These are phyloP conservation scores for Alternaria ventricosa DNA, from an alignment of 2,329 filamentous ascomycete genomes.

Conservation along the genomic window DNA sequence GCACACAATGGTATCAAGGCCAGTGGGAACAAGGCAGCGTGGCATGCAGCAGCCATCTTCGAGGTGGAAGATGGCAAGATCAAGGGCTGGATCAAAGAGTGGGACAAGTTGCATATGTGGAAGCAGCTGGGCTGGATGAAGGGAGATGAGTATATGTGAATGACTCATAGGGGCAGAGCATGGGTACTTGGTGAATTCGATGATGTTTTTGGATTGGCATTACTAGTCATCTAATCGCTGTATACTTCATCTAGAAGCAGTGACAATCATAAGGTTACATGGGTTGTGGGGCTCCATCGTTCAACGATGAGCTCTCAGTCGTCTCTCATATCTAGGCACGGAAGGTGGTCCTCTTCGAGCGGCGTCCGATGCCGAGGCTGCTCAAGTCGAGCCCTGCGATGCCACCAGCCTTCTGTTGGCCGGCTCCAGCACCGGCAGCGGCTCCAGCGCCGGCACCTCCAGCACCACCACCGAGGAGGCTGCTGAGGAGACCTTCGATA, in stretches of 20 bases:
- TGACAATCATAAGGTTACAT: not conserved
- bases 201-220: not conserved
- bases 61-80: slow-evolving; percentile 47
- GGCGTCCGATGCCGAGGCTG: slow-evolving; percentile 9
- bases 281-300: not conserved
- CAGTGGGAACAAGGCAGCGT: slow-evolving; percentile 40
- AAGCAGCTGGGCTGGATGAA: slow-evolving; percentile 24
- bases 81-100: slow-evolving; percentile 48
- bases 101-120: slow-evolving; percentile 38
- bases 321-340: slow-evolving; percentile 11
- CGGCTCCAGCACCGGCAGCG: slow-evolving; percentile 1
- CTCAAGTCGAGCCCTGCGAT: slow-evolving; percentile 8
- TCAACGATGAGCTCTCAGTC: not conserved
- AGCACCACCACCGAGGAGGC: slow-evolving; percentile 3
- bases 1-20: slow-evolving; percentile 47
- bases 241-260: not conserved
- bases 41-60: slow-evolving; percentile 50
- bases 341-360: slow-evolving; percentile 18
- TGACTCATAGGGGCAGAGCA: not conserved
- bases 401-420: slow-evolving; percentile 3
- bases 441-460: slow-evolving; percentile 7
- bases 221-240: not conserved
- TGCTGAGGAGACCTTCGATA: not conserved
- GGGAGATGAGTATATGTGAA: slow-evolving; percentile 7
- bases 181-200: not conserved